Evolutionary conservation across 495 filamentous ascomycete species (phyloP), one percentile per base, ranked within the genome.

Genomic region (Sporormia fimetaria): DNA sequence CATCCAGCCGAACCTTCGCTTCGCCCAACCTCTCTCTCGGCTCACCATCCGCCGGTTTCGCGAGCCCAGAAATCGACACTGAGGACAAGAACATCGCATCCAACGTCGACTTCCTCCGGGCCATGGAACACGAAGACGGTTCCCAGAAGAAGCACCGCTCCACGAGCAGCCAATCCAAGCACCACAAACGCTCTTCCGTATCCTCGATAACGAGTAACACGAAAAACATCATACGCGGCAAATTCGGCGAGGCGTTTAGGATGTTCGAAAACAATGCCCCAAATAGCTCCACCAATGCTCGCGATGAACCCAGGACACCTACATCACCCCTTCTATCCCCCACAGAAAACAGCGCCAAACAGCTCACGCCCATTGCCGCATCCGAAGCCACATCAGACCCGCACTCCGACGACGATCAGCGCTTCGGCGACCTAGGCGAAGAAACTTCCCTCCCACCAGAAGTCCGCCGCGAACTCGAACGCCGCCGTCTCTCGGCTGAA

Each of bases 221-320:
- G 40, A 94, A 93, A 60, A 83, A 73, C n/a, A 71, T 94, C 26
- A 69, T 98, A 17, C 79, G 79, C 18, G 84, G 87, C 6, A 86
- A 82, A 57, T 95, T 98, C 60, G 87, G 92, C 1, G 92, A 95
- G 37, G 88, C 92, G 3, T 96, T 98, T 66, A 81, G 87, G 47
- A 74, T 83, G 4, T 98, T 98, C 52, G 90, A 98, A 57, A 71
- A 71, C 16, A 74, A 73, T 47, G 64, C 63, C 36, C 55, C 60
- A 22, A 70, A 68, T 12, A 49, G 58, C 49, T 67, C 68, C 20
- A 33, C 40, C 23, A 57, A 51, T 17, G 42, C 47, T 3, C 51
- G 39, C n/a, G 37, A 45, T 15, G 36, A 25, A 6, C 52, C 48
- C 3, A 16, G 29, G 11, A 55, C 52, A 6, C 47, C 47, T 12